Conservation (phyloP, 2,329 filamentous ascomycete species). For the Aspergillus felis region DNA sequence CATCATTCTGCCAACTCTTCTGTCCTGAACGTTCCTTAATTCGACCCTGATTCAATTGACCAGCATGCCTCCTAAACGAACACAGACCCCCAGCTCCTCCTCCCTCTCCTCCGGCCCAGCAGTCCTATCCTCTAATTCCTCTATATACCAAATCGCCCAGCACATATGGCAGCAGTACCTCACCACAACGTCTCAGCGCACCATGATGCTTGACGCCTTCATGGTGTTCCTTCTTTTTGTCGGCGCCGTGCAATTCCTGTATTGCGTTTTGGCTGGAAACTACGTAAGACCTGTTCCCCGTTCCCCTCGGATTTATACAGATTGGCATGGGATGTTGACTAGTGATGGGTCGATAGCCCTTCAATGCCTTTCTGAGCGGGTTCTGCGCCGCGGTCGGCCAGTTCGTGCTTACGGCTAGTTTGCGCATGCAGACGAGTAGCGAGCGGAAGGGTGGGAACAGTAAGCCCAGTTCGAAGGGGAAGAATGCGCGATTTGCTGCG, state of each 20-base stretch:
- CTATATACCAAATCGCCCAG: conserved; percentile 55
- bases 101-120: conserved; percentile 32
- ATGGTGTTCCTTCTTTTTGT: conserved; percentile 82
- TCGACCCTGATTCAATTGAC: not conserved
- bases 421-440: conserved; percentile 85
- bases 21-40: not conserved
- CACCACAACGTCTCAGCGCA: conserved; percentile 78
- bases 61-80: conserved; percentile 22
- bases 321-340: not conserved
- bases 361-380: conserved; percentile 96
- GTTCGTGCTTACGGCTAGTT: conserved; percentile 86
- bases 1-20: not conserved
- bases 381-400: conserved; percentile 94
- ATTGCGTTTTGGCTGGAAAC: conserved; percentile 88
- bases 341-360: conserved; percentile 60
- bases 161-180: conserved; percentile 76
- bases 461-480: conserved; percentile 50
- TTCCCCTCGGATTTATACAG: not conserved
- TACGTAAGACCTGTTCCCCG: conserved; percentile 63
- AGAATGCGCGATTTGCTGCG: conserved; percentile 18
- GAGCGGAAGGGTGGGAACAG: conserved; percentile 58
- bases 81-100: conserved; percentile 16
- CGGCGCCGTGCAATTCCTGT: conserved; percentile 86
- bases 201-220: conserved; percentile 87
- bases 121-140: conserved; percentile 37